Conservation (phyloP, 768 basidiomycete species). For the Gymnopilus dilepis region DNA sequence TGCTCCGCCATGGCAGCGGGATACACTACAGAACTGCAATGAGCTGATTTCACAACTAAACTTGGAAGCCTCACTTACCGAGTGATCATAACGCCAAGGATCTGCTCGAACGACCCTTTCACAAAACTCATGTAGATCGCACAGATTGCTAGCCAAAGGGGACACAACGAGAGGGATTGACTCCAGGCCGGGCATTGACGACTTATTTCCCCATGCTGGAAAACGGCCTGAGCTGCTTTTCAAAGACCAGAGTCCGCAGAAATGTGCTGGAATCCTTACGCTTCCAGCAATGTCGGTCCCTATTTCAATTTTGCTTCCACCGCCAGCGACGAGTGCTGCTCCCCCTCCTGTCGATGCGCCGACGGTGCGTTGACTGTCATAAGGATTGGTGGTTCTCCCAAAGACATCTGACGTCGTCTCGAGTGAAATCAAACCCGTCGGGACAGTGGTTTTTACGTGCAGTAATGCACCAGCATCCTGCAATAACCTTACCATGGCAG, state of each 20-base stretch:
- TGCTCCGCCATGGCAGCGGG: constrained; percentile 52
- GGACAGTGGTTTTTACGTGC: constrained; percentile 67
- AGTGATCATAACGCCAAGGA: constrained; percentile 73
- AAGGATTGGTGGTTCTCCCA: constrained; percentile 67
- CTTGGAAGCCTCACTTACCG: constrained; percentile 37
- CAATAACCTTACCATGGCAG: constrained; percentile 60
- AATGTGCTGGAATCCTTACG: constrained; percentile 74
- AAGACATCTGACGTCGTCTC: constrained; percentile 66
- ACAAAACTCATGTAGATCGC: constrained; percentile 73
- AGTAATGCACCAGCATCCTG: constrained; percentile 68
- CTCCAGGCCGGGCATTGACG: constrained; percentile 60
- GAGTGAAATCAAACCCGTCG: constrained; percentile 58
- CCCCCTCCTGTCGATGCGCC: constrained; percentile 79
- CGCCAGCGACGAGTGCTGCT: constrained; percentile 65
- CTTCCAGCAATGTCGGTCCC: constrained; percentile 79
- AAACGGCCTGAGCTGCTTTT: constrained; percentile 66
- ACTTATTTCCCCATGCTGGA: constrained; percentile 51
- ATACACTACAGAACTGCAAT: constrained; percentile 42
- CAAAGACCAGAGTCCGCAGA: constrained; percentile 71
- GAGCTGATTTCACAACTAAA: neutral
- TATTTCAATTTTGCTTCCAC: constrained; percentile 69
- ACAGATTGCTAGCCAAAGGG: constrained; percentile 67
- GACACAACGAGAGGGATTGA: constrained; percentile 56
- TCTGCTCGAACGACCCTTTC: constrained; percentile 61
- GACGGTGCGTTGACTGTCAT: constrained; percentile 53